Percentiles rank a stretch among this genome's conserved stretches.
Evolutionary conservation across 768 basidiomycete genomes (phyloP).

Genomic region (Lentinula detonsa): DNA sequence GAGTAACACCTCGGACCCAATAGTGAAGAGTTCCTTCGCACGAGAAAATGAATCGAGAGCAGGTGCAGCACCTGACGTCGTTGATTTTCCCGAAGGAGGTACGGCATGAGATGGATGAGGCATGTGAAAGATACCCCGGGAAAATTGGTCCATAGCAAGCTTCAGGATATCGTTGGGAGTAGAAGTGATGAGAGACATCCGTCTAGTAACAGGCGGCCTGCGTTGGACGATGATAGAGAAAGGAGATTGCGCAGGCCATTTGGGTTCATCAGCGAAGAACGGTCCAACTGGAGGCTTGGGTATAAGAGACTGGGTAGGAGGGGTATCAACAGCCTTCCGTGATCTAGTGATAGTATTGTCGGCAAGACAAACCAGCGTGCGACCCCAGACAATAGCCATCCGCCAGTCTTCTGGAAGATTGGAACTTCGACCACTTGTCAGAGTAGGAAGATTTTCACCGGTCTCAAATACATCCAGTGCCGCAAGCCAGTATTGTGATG

Average conservation of each 20-base stretch:
- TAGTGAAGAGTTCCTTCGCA: constrained; percentile 53
- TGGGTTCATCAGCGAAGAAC: constrained; percentile 29
- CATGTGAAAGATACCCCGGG: constrained; percentile 67
- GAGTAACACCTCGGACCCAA: constrained; percentile 55
- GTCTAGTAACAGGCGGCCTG: constrained; percentile 43
- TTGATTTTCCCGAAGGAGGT: constrained; percentile 9
- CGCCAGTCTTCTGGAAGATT: constrained; percentile 54
- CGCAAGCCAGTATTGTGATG: constrained; percentile 58
- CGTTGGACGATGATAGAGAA: constrained; percentile 43
- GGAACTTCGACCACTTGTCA: constrained; percentile 25
- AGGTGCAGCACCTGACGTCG: constrained; percentile 4
- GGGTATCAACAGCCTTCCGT: constrained; percentile 12
- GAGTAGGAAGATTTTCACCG: constrained; percentile 54
- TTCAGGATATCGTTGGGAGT: constrained; percentile 47
- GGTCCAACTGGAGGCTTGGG: constrained; percentile 9
- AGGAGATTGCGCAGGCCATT: constrained; percentile 47
- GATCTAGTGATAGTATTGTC: constrained; percentile 39
- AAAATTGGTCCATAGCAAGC: constrained; percentile 65
- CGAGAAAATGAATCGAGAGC: constrained; percentile 39
- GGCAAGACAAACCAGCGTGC: constrained; percentile 55
- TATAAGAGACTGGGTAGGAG: background rate
- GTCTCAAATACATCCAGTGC: constrained; percentile 68
- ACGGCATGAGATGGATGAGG: constrained; percentile 37
- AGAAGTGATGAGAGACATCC: constrained; percentile 37
- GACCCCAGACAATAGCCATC: constrained; percentile 63